Conservation (phyloP, 2,329 filamentous ascomycete genomes). For the Colletotrichum coccodes region DNA sequence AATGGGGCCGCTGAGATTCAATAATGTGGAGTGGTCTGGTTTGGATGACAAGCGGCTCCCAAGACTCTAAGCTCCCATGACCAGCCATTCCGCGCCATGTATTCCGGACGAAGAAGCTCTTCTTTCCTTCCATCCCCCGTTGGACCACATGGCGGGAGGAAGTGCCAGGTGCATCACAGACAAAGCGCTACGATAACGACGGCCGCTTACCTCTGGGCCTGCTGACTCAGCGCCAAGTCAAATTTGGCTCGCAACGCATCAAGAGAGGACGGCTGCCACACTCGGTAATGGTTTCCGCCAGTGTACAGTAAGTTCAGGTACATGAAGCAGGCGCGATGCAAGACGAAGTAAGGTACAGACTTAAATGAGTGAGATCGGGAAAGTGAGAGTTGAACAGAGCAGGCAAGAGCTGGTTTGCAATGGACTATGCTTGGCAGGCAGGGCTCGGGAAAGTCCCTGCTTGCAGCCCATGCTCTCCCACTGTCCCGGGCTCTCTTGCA, state of each 20-base stretch:
- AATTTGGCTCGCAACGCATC: not conserved
- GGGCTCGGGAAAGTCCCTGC: not conserved
- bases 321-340: not conserved
- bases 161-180: conserved; percentile 11
- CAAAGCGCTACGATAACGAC: not conserved
- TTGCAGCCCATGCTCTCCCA: not conserved
- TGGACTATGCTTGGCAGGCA: not conserved
- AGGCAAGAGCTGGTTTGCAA: not conserved
- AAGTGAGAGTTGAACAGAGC: not conserved
- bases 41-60: not conserved
- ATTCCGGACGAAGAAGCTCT: conserved; percentile 22
- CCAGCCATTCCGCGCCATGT: conserved; percentile 20
- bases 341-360: not conserved
- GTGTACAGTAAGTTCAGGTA: not conserved
- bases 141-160: conserved; percentile 17
- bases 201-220: conserved; percentile 9
- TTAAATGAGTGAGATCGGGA: not conserved
- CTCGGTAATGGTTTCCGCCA: not conserved
- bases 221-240: not conserved
- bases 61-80: conserved; percentile 20
- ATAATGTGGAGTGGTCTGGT: not conserved
- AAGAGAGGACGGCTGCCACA: not conserved
- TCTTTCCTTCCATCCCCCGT: not conserved
- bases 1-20: conserved; percentile 7
- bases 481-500: not conserved